These are phyloP conservation scores for Thraustochytrium striatum DNA, from an alignment of 352 stramenopile species.

Conservation along the genomic window DNA sequence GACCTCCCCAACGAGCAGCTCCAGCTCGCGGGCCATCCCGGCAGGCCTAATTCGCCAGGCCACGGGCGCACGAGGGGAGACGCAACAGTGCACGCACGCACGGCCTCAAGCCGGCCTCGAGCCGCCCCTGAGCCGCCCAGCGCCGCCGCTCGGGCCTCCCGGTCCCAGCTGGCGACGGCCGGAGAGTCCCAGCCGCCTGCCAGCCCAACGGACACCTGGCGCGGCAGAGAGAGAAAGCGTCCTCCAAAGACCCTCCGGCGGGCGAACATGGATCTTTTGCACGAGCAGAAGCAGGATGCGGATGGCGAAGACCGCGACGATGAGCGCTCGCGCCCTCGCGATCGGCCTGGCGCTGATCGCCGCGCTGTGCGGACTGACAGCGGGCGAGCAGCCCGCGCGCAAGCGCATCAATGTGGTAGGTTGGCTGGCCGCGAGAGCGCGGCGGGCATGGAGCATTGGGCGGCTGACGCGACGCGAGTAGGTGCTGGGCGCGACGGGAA, in stretches of 20 bases:
- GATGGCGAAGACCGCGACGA: background rate
- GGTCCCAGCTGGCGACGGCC: background rate
- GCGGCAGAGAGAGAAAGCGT: no score
- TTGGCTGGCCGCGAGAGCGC: background rate
- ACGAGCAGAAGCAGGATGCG: no score
- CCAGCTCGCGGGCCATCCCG: background rate
- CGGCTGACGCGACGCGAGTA: background rate
- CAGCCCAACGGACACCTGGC: no score
- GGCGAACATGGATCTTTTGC: no score
- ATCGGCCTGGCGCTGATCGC: background rate
- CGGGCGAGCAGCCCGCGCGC: background rate
- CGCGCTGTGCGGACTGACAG: background rate
- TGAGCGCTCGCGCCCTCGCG: background rate
- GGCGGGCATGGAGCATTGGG: background rate
- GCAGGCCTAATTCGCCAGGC: background rate
- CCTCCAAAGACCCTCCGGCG: no score
- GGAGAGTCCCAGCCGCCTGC: background rate
- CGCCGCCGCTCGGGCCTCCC: background rate
- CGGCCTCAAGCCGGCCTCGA: background rate
- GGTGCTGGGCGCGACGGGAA: constrained; percentile 67
- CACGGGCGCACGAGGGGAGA: background rate
- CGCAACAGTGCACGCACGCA: background rate
- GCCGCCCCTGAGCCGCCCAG: background rate
- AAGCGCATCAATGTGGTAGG: background rate
- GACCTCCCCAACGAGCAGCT: background rate